phyloP scores from a whole-genome alignment of 2,329 filamentous ascomycete species.

The Ceratocystis diversiconidia region DNA sequence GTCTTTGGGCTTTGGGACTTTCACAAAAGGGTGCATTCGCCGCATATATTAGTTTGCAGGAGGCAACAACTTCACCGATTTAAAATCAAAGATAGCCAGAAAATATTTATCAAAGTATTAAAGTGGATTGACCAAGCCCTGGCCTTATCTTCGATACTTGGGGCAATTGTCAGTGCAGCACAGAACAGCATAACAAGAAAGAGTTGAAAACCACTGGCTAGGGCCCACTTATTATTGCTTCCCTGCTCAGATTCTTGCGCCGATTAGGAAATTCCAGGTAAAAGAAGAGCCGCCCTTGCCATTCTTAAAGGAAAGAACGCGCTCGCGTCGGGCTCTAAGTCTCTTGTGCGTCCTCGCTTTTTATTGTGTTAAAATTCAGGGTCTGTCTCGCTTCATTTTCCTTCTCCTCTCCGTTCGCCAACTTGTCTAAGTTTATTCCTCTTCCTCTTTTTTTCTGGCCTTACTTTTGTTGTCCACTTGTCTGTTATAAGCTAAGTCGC shows the following conservation, averaged over 20 bases:
- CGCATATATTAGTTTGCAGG: not conserved
- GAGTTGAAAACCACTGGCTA: not conserved
- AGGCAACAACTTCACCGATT: not conserved
- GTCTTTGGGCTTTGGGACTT: not conserved
- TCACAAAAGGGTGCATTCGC: no score
- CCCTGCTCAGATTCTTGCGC: slow-evolving; percentile 14
- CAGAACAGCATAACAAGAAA: not conserved
- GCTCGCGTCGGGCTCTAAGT: slow-evolving; percentile 11
- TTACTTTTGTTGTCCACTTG: not conserved
- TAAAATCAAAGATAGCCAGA: not conserved
- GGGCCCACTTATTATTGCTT: slow-evolving; percentile 13
- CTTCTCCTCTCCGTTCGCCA: not conserved
- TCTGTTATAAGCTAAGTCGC: not conserved
- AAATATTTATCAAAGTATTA: not conserved
- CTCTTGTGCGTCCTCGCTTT: not conserved
- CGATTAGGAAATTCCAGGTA: slow-evolving; percentile 9
- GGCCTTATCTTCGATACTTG: not conserved
- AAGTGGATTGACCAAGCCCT: slow-evolving; percentile 3
- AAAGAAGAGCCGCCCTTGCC: not conserved
- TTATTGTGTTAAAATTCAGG: not conserved
- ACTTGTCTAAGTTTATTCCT: not conserved
- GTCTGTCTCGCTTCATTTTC: slow-evolving; percentile 7
- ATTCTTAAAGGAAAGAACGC: slow-evolving; percentile 11
- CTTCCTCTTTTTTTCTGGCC: not conserved
- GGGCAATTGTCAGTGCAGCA: not conserved